A percentile compares a stretch with the other conserved stretches of the same genome.
phyloP scores from a whole-genome alignment of 371 early-diverging fungal genomes.

The Umbelopsis sp. region DNA sequence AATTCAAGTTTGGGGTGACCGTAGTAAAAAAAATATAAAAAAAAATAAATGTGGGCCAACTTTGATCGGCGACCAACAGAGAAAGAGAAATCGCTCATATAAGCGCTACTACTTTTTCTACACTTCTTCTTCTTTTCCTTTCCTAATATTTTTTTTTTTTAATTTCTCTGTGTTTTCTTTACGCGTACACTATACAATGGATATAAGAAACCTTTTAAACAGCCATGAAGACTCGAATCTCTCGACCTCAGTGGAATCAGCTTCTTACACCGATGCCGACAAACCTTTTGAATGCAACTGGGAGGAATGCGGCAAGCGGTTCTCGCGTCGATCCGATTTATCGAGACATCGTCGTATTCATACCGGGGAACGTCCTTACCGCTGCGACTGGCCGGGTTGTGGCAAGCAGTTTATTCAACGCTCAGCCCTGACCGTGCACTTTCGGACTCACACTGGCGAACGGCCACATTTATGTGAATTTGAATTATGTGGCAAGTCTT shows the following conservation, averaged over 20 bases:
- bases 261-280: slow-evolving; percentile 10
- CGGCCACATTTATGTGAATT: slow-evolving; percentile 75
- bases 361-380: slow-evolving; percentile 74
- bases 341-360: slow-evolving; percentile 78
- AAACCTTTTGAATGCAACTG: slow-evolving; percentile 64
- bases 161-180: not conserved
- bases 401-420: slow-evolving; percentile 78
- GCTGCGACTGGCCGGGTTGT: slow-evolving; percentile 67
- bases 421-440: slow-evolving; percentile 80
- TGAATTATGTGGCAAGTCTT: slow-evolving; percentile 56
- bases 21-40: not conserved
- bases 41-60: slow-evolving; percentile 5
- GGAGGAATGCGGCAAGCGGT: slow-evolving; percentile 67
- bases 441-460: slow-evolving; percentile 82
- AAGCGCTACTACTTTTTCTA: not conserved
- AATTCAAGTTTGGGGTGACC: slow-evolving; percentile 8
- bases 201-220: slow-evolving; percentile 14
- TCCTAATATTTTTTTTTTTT: not conserved
- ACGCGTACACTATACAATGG: not conserved
- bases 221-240: slow-evolving; percentile 10
- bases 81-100: not conserved
- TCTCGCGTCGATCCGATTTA: slow-evolving; percentile 79
- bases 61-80: slow-evolving; percentile 11
- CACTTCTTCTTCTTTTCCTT: slow-evolving; percentile 12
- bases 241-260: slow-evolving; percentile 13